A percentile compares a stretch with the other conserved stretches of the same genome.
phyloP scores from a whole-genome alignment of 2,329 filamentous ascomycete genomes.

The Penicillium polonicum region DNA sequence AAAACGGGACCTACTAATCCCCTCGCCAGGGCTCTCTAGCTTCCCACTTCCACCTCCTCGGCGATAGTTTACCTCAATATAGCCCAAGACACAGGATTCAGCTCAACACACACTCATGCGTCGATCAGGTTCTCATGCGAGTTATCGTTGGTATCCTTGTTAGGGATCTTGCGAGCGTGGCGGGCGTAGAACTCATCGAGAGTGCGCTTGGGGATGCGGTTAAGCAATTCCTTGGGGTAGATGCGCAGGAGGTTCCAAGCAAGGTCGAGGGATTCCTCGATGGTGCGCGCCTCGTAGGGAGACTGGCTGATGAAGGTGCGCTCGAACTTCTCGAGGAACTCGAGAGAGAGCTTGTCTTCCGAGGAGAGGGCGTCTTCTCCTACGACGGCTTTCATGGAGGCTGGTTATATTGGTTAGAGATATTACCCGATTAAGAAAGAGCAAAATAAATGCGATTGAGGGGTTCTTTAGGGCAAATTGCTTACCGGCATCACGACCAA shows the following conservation, averaged over 20 bases:
- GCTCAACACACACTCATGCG: conserved; percentile 27
- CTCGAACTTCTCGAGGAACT: conserved; percentile 99
- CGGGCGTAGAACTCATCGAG: conserved; percentile 81
- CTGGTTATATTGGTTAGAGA: background rate
- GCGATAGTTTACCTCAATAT: background rate
- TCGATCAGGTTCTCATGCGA: conserved; percentile 43
- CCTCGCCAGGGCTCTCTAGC: background rate
- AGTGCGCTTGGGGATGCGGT: conserved; percentile 83
- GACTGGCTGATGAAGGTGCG: conserved; percentile 90
- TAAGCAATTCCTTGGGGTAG: conserved; percentile 96
- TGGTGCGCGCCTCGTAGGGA: conserved; percentile 85
- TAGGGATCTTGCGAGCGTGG: conserved; percentile 43
- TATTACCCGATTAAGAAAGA: too few species aligned
- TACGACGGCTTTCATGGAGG: conserved; percentile 98
- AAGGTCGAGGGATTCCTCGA: conserved; percentile 90
- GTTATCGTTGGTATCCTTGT: conserved; percentile 51
- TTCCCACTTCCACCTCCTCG: background rate
- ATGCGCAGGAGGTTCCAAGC: conserved; percentile 96
- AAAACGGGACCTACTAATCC: conserved; percentile 6
- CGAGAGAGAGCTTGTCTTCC: conserved; percentile 95
- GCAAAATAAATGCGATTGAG: background rate
- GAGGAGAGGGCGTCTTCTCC: conserved; percentile 94
- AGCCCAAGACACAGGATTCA: background rate
- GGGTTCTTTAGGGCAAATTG: background rate
- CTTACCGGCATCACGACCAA: conserved; percentile 81